Conservation (phyloP, 306 rosid species). For the Trifolium subterraneum region DNA sequence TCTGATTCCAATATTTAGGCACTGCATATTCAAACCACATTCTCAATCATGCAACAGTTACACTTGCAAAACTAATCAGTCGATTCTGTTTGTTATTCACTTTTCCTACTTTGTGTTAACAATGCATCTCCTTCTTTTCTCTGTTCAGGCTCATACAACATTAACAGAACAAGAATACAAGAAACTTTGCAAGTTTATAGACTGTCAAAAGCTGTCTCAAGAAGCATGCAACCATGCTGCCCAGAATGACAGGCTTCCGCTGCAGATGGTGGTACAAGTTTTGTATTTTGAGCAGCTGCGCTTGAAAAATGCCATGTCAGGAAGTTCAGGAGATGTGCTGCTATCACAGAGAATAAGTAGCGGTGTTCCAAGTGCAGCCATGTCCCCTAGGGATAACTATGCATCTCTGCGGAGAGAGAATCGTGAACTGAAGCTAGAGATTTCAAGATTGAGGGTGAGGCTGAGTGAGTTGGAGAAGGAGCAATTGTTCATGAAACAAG, state of each 20-base stretch:
- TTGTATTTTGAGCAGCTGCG: conserved; percentile 89
- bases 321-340: conserved; percentile 65
- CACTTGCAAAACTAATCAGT: conserved; percentile 15
- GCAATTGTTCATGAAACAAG: conserved; percentile 82
- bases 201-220: conserved; percentile 86
- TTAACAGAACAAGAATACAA: conserved; percentile 77
- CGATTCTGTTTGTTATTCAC: not conserved
- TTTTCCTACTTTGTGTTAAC: conserved; percentile 15
- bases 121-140: not conserved
- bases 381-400: conserved; percentile 88
- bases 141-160: conserved; percentile 67
- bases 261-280: conserved; percentile 78
- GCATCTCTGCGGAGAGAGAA: conserved; percentile 88
- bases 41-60: conserved; percentile 29
- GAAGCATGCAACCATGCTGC: conserved; percentile 95
- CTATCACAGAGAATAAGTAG: conserved; percentile 77
- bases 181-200: conserved; percentile 77
- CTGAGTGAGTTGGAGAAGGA: conserved; percentile 93
- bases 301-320: conserved; percentile 67
- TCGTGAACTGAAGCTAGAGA: conserved; percentile 84
- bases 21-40: conserved; percentile 14
- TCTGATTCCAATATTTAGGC: conserved; percentile 10
- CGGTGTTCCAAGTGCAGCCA: conserved; percentile 84
- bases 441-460: conserved; percentile 86
- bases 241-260: conserved; percentile 77